Evolutionary conservation across 106 monocot species (phyloP), one percentile per base, ranked within the genome.

Genomic region (Dioscorea alata): DNA sequence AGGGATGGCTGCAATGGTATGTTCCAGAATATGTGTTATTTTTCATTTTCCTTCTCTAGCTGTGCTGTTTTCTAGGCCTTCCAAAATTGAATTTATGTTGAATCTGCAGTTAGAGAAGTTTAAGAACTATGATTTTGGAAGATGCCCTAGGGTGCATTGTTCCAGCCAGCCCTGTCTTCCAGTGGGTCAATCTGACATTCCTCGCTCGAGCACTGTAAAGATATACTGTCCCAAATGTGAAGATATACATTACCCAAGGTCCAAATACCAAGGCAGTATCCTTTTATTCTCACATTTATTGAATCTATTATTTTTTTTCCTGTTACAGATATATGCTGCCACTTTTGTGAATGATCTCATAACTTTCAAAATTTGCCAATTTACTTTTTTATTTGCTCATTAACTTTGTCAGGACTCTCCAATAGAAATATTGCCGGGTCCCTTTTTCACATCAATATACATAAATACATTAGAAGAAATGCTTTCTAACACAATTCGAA

Each of bases 251-350:
- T 88, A 88, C 31, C 92, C 92, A 51, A 75, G 92, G 74, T 92
- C 88, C 72, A 92, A 88, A 66, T 88, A 92, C 64, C 92, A 88
- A 81, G 88, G 88, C 84, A 92, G 88, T 88, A 92, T 92, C 91
- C 91, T 83, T 83, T 63, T 48, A 54, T 54, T 54, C 19, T 54
- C 9, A 19, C 0, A 13, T 16, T 54, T 54, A 5, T 54, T 54
- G 13, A 54, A 6, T 8, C 54, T 16, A 1, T 54, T 16, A 54
- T 19, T 18, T 54, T 54, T 2, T 51, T 51, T 54, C 19, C 19
- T 13, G 19, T 54, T 54, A 3, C 54, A 54, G 19, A 54, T 13
- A 18, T 5, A 54, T 19, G 18, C 1, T 54, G 15, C 18, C 19
- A 2, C 12, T 54, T 54, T 54, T 54, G 54, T 54, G 18, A 15